Conservation (phyloP, 225 moss, liverwort and hornwort genomes). For the Physcomitrellopsis africana region DNA sequence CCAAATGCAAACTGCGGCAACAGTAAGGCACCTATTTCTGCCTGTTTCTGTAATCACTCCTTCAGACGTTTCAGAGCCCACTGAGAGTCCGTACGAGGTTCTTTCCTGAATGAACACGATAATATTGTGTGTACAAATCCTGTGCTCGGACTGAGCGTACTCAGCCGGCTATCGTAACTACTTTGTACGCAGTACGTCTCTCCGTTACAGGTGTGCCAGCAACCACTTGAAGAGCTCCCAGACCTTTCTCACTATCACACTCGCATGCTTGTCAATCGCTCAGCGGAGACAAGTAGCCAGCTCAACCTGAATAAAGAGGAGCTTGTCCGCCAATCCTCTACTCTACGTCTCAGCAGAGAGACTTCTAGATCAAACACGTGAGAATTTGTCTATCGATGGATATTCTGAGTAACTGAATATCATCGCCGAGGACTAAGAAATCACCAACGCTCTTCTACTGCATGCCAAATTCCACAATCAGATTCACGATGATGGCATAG, state of each 20-base stretch:
- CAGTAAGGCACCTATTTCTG: slow-evolving; percentile 48
- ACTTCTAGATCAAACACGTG: background rate
- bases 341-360: background rate
- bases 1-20: slow-evolving; percentile 37
- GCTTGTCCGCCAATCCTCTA: background rate
- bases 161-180: slow-evolving; percentile 13
- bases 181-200: background rate
- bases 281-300: slow-evolving; percentile 7
- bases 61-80: background rate
- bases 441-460: slow-evolving; percentile 11
- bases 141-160: background rate
- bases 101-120: background rate
- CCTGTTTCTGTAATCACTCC: background rate
- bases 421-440: slow-evolving; percentile 14
- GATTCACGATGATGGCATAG: background rate
- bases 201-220: slow-evolving; percentile 16
- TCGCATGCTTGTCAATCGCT: slow-evolving; percentile 1
- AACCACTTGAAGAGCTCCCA: slow-evolving; percentile 16
- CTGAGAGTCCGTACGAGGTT: background rate
- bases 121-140: background rate
- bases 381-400: background rate
- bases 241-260: slow-evolving; percentile 16
- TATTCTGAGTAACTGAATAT: slow-evolving; percentile 10
- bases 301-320: slow-evolving; percentile 20
- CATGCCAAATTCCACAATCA: slow-evolving; percentile 26